phyloP scores from a whole-genome alignment of 2,329 filamentous ascomycete species.

The Fusarium begoniae region DNA sequence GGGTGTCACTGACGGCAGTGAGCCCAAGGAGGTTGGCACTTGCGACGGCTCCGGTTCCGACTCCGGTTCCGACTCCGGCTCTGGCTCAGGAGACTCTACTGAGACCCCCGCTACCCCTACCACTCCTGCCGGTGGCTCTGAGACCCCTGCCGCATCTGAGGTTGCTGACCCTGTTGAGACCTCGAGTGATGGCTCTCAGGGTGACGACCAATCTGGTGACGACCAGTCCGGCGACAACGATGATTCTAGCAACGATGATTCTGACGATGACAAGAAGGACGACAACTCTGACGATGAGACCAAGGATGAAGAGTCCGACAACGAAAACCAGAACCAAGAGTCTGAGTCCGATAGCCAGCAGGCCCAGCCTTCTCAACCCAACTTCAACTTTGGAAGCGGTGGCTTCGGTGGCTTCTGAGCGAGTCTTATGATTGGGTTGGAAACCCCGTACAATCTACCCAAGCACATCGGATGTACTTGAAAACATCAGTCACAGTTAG shows the following conservation, averaged over 20 bases:
- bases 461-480: not conserved
- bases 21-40: conserved; percentile 38
- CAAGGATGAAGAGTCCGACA: not conserved
- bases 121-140: not conserved
- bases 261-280: not conserved
- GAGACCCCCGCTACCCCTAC: conserved; percentile 18
- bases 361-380: not conserved
- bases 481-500: not conserved
- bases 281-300: not conserved
- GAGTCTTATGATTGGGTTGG: too few species aligned
- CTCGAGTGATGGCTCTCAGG: not conserved
- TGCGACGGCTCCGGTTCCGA: conserved; percentile 19
- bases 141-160: not conserved
- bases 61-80: not conserved
- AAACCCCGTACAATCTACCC: too few species aligned
- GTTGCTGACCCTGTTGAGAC: conserved; percentile 1
- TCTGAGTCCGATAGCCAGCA: not conserved
- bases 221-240: not conserved
- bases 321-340: not conserved
- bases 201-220: not conserved
- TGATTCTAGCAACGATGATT: not conserved
- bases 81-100: conserved; percentile 2
- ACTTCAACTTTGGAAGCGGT: not conserved
- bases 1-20: conserved; percentile 39
- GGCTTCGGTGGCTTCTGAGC: conserved; percentile 4